Base-by-base conservation (phyloP, 768 basidiomycete genomes). In the Lyophyllum shimeji region DNA sequence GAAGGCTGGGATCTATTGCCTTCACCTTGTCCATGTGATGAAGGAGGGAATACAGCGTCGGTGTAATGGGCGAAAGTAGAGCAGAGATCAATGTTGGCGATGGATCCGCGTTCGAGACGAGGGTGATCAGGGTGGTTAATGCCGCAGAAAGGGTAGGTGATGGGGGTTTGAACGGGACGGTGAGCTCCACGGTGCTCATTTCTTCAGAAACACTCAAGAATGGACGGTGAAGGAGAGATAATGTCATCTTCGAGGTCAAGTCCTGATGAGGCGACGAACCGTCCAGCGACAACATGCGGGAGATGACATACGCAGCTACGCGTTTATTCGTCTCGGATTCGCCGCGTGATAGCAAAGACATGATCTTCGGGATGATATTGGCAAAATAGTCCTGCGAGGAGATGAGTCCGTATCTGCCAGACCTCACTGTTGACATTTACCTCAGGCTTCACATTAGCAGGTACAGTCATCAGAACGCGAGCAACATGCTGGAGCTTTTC, bases 61-160 rank as follows among this genome's bases (percentile, higher is more conserved):
- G 71, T 0, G 89, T 60, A 31, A 95, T 81, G 0, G 91, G 90
- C 1, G 87, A 85, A 8, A 94, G 66, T 7, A 93, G 63, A 18
- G 74, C 67, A 0, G 84, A 77, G 39, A 92, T 78, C 40, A 92
- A 76, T 2, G 72, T 68, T 0, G 92, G 89, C 3, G 90, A 87
- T 5, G 93, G 92, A 59, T 95, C 91, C 5, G 86, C 83, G 60
- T 94, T 90, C 5, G 85, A 78, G 2, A 91, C 70, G 24, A 95
- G 72, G 0, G 75, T 74, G 49, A 79, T 73, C 18, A 93, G 67
- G 4, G 70, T 76, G 6, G 73, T 71, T n/a, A 90, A 67, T 2
- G 82, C 76, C 13, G 68, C 68, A 18, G 70, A 67, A 4, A 83
- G 72, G 3, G 69, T 52, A 24, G 39, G 31, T 25, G 46, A 24